A percentile compares a stretch with the other conserved stretches of the same genome.
Evolutionary conservation across 164 flowering plant genomes (phyloP).

Genomic region (Tetracentron sinense): DNA sequence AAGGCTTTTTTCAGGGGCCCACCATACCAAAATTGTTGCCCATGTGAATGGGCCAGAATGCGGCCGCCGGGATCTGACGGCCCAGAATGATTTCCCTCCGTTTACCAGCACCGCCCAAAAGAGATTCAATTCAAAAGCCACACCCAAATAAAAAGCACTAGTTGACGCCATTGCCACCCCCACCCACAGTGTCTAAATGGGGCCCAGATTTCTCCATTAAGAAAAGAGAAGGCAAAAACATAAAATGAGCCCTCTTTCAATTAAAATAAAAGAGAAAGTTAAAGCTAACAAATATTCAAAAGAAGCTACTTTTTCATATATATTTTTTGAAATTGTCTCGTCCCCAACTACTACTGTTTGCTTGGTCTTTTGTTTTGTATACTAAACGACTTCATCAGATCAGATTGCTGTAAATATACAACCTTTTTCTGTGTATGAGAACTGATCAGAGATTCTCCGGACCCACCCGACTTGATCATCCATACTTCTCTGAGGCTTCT

Average conservation of each 20-base stretch:
- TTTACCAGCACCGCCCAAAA: slow-evolving; percentile 29
- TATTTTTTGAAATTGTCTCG: too few species aligned
- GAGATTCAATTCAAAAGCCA: slow-evolving; percentile 18
- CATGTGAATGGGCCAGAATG: not conserved
- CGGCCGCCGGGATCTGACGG: slow-evolving; percentile 13
- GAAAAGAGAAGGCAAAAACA: too few species aligned
- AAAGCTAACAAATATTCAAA: too few species aligned
- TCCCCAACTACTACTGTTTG: too few species aligned
- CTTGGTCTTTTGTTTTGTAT: too few species aligned
- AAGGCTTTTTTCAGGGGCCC: slow-evolving; percentile 1
- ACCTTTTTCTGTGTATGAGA: too few species aligned
- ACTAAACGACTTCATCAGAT: too few species aligned
- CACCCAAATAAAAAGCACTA: not conserved
- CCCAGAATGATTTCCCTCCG: not conserved
- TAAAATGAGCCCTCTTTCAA: too few species aligned
- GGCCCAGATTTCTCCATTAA: not conserved
- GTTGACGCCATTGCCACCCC: not conserved
- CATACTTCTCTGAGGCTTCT: not conserved
- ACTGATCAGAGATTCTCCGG: too few species aligned
- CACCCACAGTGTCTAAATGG: not conserved
- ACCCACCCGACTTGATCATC: not conserved
- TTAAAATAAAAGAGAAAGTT: too few species aligned
- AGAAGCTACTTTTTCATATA: too few species aligned
- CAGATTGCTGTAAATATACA: slow-evolving; percentile 10
- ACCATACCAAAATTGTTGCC: not conserved